Base-by-base conservation (phyloP, 495 filamentous ascomycete species). In the Hyaloscypha hepaticicola region DNA sequence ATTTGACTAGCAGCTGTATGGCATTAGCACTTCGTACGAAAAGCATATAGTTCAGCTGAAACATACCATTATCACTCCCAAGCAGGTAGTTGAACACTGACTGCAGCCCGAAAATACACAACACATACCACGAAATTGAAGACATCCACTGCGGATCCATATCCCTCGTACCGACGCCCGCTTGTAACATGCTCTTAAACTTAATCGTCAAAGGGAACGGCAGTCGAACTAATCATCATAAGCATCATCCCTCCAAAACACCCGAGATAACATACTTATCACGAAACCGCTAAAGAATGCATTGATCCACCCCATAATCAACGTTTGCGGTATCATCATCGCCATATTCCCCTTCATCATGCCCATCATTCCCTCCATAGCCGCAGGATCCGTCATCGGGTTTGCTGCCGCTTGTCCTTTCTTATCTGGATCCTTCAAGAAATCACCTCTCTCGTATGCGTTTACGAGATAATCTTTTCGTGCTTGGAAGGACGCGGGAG, bases 261-360 rank as follows among this genome's bases (percentile, higher is more conserved):
- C 3, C 19, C 19, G 21, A 24, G 14, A n/a, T 38, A 45, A 84
- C 89, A 63, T 79, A 96, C 93, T 90, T 52, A 98, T 96, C 45
- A 99, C 95, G 75, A 96, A 99, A 24, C 95, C 95, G 49, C 90
- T 92, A 72, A 99, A 99, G 75, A 98, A 98, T 0, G 95, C 92
- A 80, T 98, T 99, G 71, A 99, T 97, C 95, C 95, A 99, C 59
- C 95, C 92, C 95, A 99, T 99, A 67, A 98, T 98, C 76, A 98
- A 76, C 4, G 93, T 98, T 75, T 99, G 96, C 53, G 95, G 96
- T 48, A 99, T 92, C 83, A 99, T 98, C 95, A 97, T 98, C 68
- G 94, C 93, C 91, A 99, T 96, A 72, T 99, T 96, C 58, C 92
- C 92, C 86, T 97, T 99, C 87, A 98, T 91, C 92, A 96, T 96